A percentile compares a stretch with the other conserved stretches of the same genome.
phyloP scores from a whole-genome alignment of 352 stramenopile species.

The Globisporangium carolinianum region DNA sequence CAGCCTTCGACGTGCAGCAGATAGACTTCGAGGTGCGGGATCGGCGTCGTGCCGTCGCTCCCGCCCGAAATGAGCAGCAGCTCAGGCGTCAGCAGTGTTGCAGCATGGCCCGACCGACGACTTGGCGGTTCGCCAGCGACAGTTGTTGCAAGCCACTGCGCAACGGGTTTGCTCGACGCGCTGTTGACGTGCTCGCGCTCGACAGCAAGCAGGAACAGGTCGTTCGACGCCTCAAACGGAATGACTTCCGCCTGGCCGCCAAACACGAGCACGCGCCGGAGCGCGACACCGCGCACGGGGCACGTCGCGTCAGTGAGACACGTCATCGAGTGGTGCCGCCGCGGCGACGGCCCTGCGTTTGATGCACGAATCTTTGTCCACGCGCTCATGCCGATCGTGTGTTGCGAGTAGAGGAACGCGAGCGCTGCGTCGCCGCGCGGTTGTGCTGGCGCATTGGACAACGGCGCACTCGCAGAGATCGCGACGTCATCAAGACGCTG shows the following conservation, averaged over 20 bases:
- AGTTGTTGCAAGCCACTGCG: conserved; percentile 29
- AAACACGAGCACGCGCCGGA: conserved; percentile 56
- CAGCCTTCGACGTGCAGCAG: conserved; percentile 36
- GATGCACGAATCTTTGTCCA: conserved; percentile 52
- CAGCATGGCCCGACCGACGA: conserved; percentile 36
- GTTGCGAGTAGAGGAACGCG: conserved; percentile 30
- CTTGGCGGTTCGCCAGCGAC: conserved; percentile 29
- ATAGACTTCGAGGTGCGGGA: conserved; percentile 31
- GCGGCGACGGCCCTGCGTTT: conserved; percentile 36
- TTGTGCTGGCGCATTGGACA: neutral
- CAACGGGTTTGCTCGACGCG: conserved; percentile 15
- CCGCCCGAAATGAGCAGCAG: conserved; percentile 50
- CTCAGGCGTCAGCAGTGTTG: conserved; percentile 33
- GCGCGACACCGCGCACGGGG: conserved; percentile 8
- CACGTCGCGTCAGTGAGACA: conserved; percentile 25
- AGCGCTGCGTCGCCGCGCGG: conserved; percentile 11
- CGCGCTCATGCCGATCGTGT: conserved; percentile 34
- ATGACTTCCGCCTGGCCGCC: conserved; percentile 62
- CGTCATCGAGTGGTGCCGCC: conserved; percentile 62
- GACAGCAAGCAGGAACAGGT: conserved; percentile 36
- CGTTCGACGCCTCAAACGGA: conserved; percentile 59
- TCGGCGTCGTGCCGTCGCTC: conserved; percentile 51
- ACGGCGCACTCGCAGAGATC: conserved; percentile 5
- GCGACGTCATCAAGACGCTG: conserved; percentile 18
- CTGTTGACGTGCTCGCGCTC: neutral